Percentiles rank a stretch among this genome's conserved stretches.
Conservation (phyloP, 2,329 filamentous ascomycete genomes). For the Colletotrichum tamarilloi region DNA sequence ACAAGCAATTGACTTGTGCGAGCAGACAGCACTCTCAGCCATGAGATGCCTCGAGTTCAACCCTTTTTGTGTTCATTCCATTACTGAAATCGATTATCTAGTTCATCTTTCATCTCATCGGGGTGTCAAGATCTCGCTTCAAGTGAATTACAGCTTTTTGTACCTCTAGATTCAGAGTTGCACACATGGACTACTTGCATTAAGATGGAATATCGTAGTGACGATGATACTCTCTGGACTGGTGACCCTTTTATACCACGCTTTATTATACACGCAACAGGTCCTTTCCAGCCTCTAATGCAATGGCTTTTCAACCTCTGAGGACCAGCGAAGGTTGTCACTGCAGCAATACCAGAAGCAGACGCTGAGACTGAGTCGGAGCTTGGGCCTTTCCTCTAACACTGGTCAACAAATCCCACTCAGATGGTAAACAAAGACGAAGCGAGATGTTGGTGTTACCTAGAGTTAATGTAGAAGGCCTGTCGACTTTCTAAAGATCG, state of each 20-base stretch:
- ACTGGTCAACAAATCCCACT: neutral
- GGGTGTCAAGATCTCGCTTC: neutral
- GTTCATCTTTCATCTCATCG: neutral
- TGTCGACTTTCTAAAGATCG: neutral
- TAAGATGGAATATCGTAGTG: too few species aligned
- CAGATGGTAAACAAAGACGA: constrained; percentile 3
- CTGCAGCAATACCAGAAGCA: neutral
- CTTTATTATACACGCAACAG: neutral
- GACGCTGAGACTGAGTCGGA: neutral
- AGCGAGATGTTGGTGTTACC: neutral
- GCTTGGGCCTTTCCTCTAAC: neutral
- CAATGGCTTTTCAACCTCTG: neutral
- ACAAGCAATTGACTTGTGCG: too few species aligned
- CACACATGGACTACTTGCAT: neutral
- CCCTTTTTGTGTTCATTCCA: too few species aligned
- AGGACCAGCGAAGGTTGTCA: neutral
- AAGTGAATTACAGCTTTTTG: neutral
- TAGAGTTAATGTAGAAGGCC: neutral
- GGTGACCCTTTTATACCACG: neutral
- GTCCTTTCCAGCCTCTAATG: neutral
- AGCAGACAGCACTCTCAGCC: too few species aligned
- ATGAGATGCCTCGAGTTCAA: too few species aligned
- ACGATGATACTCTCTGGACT: neutral
- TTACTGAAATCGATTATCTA: too few species aligned
- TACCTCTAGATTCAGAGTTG: neutral